Evolutionary conservation across 352 stramenopile species (phyloP).

Genomic region (Pythium myriotylum): DNA sequence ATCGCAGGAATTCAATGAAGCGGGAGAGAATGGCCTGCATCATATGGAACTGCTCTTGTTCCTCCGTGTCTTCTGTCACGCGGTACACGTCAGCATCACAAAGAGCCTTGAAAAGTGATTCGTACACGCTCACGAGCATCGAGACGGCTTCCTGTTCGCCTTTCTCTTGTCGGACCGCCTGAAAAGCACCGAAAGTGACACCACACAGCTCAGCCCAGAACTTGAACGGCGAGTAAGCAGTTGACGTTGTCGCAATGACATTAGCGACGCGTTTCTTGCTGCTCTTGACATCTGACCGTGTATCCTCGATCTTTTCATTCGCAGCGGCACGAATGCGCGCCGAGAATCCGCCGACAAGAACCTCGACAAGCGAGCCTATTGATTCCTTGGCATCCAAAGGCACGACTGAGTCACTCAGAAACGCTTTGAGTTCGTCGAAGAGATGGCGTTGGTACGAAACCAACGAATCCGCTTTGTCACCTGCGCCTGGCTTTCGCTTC

Average conservation of each 20-base stretch:
- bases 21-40: constrained; percentile 77
- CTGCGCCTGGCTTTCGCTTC: constrained; percentile 16
- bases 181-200: constrained; percentile 49
- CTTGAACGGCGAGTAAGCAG: constrained; percentile 81
- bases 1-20: constrained; percentile 41
- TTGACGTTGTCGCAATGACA: constrained; percentile 75
- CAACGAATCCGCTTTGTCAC: constrained; percentile 31
- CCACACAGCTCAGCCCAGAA: constrained; percentile 87
- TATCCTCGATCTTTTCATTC: constrained; percentile 70
- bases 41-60: constrained; percentile 75
- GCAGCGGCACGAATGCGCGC: constrained; percentile 64
- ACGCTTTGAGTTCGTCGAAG: constrained; percentile 68
- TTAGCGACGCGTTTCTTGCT: constrained; percentile 76
- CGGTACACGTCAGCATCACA: constrained; percentile 79
- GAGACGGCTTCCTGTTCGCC: neutral
- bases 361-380: constrained; percentile 56
- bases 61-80: constrained; percentile 83
- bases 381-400: constrained; percentile 44
- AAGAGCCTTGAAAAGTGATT: constrained; percentile 67
- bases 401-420: constrained; percentile 48
- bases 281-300: constrained; percentile 67
- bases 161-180: constrained; percentile 29
- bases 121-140: constrained; percentile 53
- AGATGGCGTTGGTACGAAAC: constrained; percentile 82
- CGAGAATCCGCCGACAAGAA: constrained; percentile 64